Conservation (phyloP, 768 basidiomycete species). For the Punctularia strigosozonata region DNA sequence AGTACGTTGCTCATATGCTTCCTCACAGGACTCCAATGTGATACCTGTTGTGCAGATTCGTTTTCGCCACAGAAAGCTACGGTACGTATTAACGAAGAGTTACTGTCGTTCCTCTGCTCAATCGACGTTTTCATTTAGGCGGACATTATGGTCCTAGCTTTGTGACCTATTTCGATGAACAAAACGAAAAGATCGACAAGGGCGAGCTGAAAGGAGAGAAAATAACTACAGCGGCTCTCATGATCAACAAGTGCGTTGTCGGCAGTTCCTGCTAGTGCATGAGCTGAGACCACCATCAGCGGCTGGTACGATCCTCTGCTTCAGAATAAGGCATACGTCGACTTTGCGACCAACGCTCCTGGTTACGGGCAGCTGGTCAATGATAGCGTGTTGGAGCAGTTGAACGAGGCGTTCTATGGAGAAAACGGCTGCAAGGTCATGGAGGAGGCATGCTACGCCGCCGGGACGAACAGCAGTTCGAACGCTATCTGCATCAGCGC, state of each 20-base stretch:
- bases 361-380: conserved; percentile 54
- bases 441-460: conserved; percentile 43
- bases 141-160: conserved; percentile 59
- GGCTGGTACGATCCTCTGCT: conserved; percentile 59
- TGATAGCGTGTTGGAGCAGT: conserved; percentile 27
- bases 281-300: conserved; percentile 19
- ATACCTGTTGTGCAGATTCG: conserved; percentile 28
- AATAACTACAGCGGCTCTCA: conserved; percentile 43
- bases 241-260: conserved; percentile 29
- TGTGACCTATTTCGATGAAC: conserved; percentile 51
- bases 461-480: conserved; percentile 32
- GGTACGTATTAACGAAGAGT: too few species aligned
- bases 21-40: not conserved
- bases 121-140: too few species aligned
- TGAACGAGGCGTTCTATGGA: conserved; percentile 38
- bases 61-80: conserved; percentile 56
- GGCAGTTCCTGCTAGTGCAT: not conserved
- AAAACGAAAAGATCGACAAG: conserved; percentile 38
- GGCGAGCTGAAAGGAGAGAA: conserved; percentile 35
- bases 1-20: conserved; percentile 24
- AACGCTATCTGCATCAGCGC: conserved; percentile 38
- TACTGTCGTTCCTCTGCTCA: too few species aligned
- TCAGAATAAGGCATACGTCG: conserved; percentile 48
- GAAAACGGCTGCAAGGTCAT: conserved; percentile 41
- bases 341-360: conserved; percentile 49